Conservation (phyloP, 331 rosid species). For the Erythrophleum ivorense region DNA sequence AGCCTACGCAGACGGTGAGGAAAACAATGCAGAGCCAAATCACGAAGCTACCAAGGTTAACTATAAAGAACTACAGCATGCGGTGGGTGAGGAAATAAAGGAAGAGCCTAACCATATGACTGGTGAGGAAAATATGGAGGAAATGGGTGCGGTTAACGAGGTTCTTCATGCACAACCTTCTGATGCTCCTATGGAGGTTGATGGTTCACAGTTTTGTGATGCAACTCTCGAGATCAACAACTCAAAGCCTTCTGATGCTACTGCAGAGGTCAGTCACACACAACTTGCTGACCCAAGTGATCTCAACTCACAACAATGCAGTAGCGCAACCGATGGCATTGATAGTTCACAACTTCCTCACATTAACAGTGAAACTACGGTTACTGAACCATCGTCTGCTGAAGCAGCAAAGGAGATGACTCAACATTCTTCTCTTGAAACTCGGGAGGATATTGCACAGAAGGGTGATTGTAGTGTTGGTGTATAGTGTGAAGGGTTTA, state of each 20-base stretch:
- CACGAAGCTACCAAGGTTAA: conserved; percentile 51
- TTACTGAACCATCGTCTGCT: conserved; percentile 45
- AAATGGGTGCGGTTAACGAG: conserved; percentile 45
- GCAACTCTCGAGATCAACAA: conserved; percentile 47
- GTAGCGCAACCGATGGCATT: conserved; percentile 38
- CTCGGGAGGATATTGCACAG: conserved; percentile 65
- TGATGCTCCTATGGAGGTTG: conserved; percentile 38
- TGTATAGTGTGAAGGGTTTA: conserved; percentile 54
- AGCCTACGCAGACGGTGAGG: conserved; percentile 42
- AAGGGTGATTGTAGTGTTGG: conserved; percentile 72
- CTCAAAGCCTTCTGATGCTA: conserved; percentile 34
- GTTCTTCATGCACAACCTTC: conserved; percentile 39
- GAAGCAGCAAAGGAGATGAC: conserved; percentile 55
- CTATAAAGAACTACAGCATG: conserved; percentile 52
- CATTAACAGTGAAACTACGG: conserved; percentile 40
- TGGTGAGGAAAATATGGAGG: conserved; percentile 47
- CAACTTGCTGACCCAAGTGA: conserved; percentile 39
- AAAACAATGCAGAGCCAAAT: conserved; percentile 45
- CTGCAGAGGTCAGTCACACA: conserved; percentile 44
- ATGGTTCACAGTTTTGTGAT: conserved; percentile 45
- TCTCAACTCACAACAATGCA: conserved; percentile 29
- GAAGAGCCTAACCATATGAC: conserved; percentile 50
- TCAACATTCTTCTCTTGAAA: conserved; percentile 66
- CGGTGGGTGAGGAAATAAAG: conserved; percentile 57
- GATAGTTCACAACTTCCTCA: conserved; percentile 53